Base-by-base conservation (phyloP, 148 eudicot species). In the Persicaria maculosa region DNA sequence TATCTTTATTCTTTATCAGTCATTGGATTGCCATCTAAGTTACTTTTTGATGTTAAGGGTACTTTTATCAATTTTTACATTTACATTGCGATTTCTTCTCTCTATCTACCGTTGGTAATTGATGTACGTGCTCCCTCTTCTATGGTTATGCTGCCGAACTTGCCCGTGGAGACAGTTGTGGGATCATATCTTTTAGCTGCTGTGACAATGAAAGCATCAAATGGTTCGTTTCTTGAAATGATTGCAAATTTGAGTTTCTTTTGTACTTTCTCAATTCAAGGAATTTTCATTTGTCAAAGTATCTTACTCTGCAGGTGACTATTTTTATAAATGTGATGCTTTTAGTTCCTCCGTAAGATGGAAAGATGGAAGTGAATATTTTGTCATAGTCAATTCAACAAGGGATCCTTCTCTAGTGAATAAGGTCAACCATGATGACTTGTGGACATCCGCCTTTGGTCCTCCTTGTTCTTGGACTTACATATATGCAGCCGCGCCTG, bases 81-180 rank as follows among this genome's bases (percentile, higher is more conserved):
- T 74, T 54, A 40, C 58, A 17, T 45, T 73, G 72, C 15, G 47
- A 74, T 72, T 74, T 44, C 67, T 57, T 52, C 31, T 52, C 67
- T 44, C 48, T 50, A 73, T 67, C 50, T 77, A 52, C 72, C 86
- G 92, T 77, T 91, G 67, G 82, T 74, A 58, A 79, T 93, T 86
- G 92, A 93, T 82, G 97, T 93, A 75, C 84, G 88, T 71, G 74
- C 86, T 36, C 98, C 98, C 78, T 89, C 87, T 71, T 84, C 85
- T 74, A 79, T 93, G 88, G 84, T 79, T 72, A 85, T 93, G 86
- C 79, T 93, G 80, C 93, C 89, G 47, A 74, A 83, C 80, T 91
- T 88, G 76, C 94, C 97, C 20, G 91, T 88, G 45, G 98, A 93
- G 86, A 81, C 90, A 44, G 87, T 84, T 74, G 92, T 91, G 47